Evolutionary conservation across 306 rosid genomes (phyloP).

Genomic region (Quercus rubra): DNA sequence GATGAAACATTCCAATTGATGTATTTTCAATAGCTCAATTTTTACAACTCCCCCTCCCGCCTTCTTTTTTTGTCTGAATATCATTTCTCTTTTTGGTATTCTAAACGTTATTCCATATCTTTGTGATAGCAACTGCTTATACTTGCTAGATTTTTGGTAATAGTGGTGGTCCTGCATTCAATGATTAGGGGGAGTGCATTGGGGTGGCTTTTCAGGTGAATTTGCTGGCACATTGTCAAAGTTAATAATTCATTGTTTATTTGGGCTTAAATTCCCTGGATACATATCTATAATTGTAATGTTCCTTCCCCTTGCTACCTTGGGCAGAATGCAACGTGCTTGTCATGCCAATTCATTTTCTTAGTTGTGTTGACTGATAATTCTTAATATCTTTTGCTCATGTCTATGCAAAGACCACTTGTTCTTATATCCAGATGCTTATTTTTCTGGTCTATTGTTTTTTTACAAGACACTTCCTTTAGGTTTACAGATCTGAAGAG

Average conservation of each 20-base stretch:
- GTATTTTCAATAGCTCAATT: no score
- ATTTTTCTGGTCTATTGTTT: no score
- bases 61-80: constrained; percentile 2
- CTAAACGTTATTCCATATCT: constrained; percentile 2
- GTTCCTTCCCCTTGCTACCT: constrained; percentile 4
- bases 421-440: not conserved
- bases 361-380: constrained; percentile 11
- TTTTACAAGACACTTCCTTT: no score
- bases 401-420: constrained; percentile 15
- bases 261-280: constrained; percentile 8
- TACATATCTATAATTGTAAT: not conserved
- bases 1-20: no score
- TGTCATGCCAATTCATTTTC: constrained; percentile 2
- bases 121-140: constrained; percentile 37
- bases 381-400: constrained; percentile 1
- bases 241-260: constrained; percentile 10
- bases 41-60: not conserved
- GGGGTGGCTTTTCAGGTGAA: constrained; percentile 99
- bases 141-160: constrained; percentile 73
- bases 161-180: constrained; percentile 99
- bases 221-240: constrained; percentile 32
- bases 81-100: not conserved
- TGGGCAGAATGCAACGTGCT: constrained; percentile 9
- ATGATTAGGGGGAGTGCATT: constrained; percentile 93
- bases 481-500: no score